Evolutionary conservation across 225 moss, liverwort and hornwort species (phyloP).

Genomic region (Climacium dendroides): DNA sequence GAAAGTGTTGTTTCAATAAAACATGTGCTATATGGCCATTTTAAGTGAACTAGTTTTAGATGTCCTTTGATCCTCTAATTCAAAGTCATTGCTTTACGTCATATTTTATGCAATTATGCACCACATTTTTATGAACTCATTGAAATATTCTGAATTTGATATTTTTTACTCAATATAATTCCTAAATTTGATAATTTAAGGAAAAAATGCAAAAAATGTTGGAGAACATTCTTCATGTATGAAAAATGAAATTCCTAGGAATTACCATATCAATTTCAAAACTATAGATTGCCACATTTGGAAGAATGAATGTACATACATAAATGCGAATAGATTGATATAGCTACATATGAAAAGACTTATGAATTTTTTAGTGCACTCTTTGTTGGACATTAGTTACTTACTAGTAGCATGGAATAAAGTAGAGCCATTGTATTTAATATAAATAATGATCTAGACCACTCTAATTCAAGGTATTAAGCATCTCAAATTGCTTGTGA

Average conservation of each 20-base stretch:
- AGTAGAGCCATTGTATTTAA: neutral
- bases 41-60: too few relatives aligned
- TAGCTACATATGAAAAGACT: neutral
- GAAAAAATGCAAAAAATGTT: neutral
- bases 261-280: neutral
- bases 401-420: neutral
- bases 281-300: neutral
- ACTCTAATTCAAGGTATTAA: neutral
- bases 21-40: too few relatives aligned
- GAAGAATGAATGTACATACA: neutral
- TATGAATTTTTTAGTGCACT: rapidly evolving
- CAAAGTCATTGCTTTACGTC: too few relatives aligned
- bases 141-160: too few relatives aligned
- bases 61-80: too few relatives aligned
- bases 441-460: neutral
- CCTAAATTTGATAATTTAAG: neutral
- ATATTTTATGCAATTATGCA: too few relatives aligned
- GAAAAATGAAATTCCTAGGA: neutral
- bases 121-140: too few relatives aligned
- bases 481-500: neutral
- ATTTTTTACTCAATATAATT: neutral
- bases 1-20: too few relatives aligned
- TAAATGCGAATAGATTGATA: neutral
- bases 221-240: neutral
- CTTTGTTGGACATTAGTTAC: neutral